These are phyloP conservation scores for Candida labiduridarum DNA, from an alignment of 1,139 yeast genomes.

Conservation along the genomic window DNA sequence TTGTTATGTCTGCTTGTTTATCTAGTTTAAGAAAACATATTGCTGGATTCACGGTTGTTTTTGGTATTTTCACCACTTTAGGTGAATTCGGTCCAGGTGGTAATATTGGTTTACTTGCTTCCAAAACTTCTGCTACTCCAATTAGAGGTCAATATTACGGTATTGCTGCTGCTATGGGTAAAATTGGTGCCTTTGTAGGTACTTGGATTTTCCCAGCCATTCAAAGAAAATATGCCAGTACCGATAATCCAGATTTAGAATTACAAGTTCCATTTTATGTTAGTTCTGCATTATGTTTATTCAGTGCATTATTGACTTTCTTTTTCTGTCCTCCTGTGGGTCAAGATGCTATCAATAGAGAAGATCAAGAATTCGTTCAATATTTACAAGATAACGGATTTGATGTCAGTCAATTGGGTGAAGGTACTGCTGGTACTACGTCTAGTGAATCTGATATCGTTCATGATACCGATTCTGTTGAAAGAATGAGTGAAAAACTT, in stretches of 20 bases:
- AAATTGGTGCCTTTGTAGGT: conserved; percentile 91
- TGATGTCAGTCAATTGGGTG: conserved; percentile 54
- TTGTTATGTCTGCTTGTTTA: conserved; percentile 77
- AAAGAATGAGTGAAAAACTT: conserved; percentile 1
- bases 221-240: conserved; percentile 44
- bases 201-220: conserved; percentile 84
- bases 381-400: conserved; percentile 64
- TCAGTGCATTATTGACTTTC: conserved; percentile 69
- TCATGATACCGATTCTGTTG: conserved; percentile 1
- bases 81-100: conserved; percentile 97
- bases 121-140: conserved; percentile 84
- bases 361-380: conserved; percentile 69
- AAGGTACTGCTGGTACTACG: conserved; percentile 1
- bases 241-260: conserved; percentile 41
- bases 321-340: conserved; percentile 80
- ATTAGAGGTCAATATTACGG: conserved; percentile 91
- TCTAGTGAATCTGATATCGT: background rate
- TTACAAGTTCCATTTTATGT: conserved; percentile 81
- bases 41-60: conserved; percentile 80
- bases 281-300: conserved; percentile 72
- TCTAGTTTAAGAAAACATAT: conserved; percentile 56
- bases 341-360: conserved; percentile 79
- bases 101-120: conserved; percentile 83
- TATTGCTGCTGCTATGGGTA: conserved; percentile 88
- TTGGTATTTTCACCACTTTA: conserved; percentile 80